Conservation (phyloP, 768 basidiomycete genomes). For the Tubosaeta sp. region DNA sequence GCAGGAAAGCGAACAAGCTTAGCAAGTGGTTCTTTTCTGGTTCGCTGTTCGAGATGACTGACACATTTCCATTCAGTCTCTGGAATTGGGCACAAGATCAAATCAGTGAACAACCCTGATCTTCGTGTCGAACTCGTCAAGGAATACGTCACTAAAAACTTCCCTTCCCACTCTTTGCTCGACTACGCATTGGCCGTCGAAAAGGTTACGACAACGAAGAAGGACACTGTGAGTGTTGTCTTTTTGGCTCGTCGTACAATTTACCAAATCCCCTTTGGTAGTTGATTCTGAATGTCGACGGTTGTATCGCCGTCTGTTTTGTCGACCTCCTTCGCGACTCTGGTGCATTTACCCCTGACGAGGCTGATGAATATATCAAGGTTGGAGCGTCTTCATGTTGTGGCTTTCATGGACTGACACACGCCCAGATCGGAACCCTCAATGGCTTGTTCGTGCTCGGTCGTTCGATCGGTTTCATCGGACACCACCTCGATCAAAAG, state of each 20-base stretch:
- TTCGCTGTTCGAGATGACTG: slow-evolving; percentile 2
- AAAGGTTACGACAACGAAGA: slow-evolving; percentile 96
- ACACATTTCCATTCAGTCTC: slow-evolving; percentile 50
- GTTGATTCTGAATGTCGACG: slow-evolving; percentile 96
- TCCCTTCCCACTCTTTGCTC: slow-evolving; percentile 89
- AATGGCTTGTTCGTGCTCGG: slow-evolving; percentile 98
- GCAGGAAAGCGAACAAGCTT: slow-evolving; percentile 90
- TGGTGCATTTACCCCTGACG: slow-evolving; percentile 92
- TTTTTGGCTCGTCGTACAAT: not conserved
- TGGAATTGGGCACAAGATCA: slow-evolving; percentile 99
- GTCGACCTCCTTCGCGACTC: slow-evolving; percentile 89
- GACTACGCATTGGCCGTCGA: slow-evolving; percentile 97
- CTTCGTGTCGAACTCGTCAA: slow-evolving; percentile 90
- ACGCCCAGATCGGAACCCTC: slow-evolving; percentile 70
- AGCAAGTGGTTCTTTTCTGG: slow-evolving; percentile 46
- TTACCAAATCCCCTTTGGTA: slow-evolving; percentile 20
- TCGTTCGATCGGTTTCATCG: slow-evolving; percentile 96
- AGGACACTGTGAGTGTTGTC: slow-evolving; percentile 66
- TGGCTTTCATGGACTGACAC: not conserved
- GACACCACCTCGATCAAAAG: slow-evolving; percentile 96
- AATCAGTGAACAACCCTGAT: slow-evolving; percentile 96
- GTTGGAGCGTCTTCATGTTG: slow-evolving; percentile 12
- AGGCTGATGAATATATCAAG: slow-evolving; percentile 97
- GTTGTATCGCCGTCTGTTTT: slow-evolving; percentile 94
- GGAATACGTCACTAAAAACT: slow-evolving; percentile 92